These are phyloP conservation scores for Trichophyton simii DNA, from an alignment of 2,329 filamentous ascomycete species.

Conservation along the genomic window DNA sequence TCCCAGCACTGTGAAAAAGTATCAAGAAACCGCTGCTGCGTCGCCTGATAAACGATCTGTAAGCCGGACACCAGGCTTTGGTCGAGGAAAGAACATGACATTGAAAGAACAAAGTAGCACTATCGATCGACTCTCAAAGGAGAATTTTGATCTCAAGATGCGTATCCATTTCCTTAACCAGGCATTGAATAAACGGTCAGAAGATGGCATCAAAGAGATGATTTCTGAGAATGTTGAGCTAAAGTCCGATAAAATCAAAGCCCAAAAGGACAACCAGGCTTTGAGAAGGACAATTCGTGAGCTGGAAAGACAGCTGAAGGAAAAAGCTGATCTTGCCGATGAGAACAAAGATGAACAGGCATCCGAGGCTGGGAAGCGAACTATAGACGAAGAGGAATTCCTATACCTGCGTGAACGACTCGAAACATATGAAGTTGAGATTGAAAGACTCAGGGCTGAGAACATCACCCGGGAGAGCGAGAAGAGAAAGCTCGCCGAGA, in stretches of 20 bases:
- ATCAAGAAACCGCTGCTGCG: slow-evolving; percentile 51
- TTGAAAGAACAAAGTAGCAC: slow-evolving; percentile 96
- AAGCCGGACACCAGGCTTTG: slow-evolving; percentile 37
- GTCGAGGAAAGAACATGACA: slow-evolving; percentile 58
- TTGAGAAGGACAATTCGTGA: slow-evolving; percentile 72
- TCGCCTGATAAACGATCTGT: slow-evolving; percentile 46
- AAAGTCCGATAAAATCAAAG: slow-evolving; percentile 74
- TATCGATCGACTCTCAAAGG: slow-evolving; percentile 89
- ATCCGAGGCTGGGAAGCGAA: slow-evolving; percentile 21
- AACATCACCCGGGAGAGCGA: slow-evolving; percentile 68
- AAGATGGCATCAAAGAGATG: slow-evolving; percentile 95
- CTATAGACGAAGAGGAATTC: slow-evolving; percentile 71
- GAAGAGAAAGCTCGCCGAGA: slow-evolving; percentile 72
- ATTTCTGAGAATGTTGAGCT: slow-evolving; percentile 95
- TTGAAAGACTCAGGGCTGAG: slow-evolving; percentile 70
- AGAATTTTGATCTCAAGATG: slow-evolving; percentile 95
- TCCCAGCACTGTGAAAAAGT: slow-evolving; percentile 77
- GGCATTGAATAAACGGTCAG: slow-evolving; percentile 79
- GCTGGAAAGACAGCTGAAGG: slow-evolving; percentile 63
- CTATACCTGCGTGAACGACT: slow-evolving; percentile 72
- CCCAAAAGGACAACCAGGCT: slow-evolving; percentile 81
- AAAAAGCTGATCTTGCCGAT: slow-evolving; percentile 41
- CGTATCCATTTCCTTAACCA: slow-evolving; percentile 96
- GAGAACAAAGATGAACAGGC: slow-evolving; percentile 34
- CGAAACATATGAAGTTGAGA: slow-evolving; percentile 69